These are phyloP conservation scores for Populus tomentosa DNA, from an alignment of 441 rosid genomes.

Conservation along the genomic window DNA sequence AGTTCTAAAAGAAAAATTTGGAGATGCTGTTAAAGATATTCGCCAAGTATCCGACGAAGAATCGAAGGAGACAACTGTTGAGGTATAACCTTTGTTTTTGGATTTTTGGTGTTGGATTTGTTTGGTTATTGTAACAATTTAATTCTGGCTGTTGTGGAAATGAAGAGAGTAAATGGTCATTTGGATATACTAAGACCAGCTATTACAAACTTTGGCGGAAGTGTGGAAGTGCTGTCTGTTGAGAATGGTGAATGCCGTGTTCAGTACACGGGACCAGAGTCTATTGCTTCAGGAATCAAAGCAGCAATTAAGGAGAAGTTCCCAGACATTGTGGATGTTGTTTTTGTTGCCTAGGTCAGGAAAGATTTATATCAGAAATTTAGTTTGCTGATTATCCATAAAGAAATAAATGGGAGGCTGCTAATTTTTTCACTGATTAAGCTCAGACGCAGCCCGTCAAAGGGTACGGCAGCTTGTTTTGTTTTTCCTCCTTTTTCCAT, in stretches of 20 bases:
- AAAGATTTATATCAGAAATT: not conserved
- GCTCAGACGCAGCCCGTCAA: not conserved
- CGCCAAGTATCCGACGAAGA: constrained; percentile 70
- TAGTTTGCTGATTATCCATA: not conserved
- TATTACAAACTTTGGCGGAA: constrained; percentile 79
- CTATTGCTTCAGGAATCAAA: constrained; percentile 81
- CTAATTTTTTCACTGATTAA: too few relatives aligned
- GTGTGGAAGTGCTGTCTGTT: constrained; percentile 66
- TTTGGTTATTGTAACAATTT: constrained; percentile 8
- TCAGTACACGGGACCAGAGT: constrained; percentile 70
- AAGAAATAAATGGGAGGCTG: not conserved
- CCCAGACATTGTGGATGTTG: constrained; percentile 61
- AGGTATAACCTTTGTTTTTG: constrained; percentile 33
- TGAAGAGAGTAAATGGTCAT: constrained; percentile 81
- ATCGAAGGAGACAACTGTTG: constrained; percentile 50
- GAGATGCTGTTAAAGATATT: constrained; percentile 79
- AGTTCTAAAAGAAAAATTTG: constrained; percentile 85
- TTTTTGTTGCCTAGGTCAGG: constrained; percentile 42
- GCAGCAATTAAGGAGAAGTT: constrained; percentile 94
- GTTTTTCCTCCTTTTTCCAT: not conserved
- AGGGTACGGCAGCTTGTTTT: not conserved
- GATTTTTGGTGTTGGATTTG: not conserved
- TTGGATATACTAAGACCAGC: constrained; percentile 87
- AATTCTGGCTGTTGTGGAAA: not conserved
- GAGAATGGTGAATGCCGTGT: constrained; percentile 63